phyloP scores from a whole-genome alignment of 176 grass and related monocot species.

The Oryza glumipatula region DNA sequence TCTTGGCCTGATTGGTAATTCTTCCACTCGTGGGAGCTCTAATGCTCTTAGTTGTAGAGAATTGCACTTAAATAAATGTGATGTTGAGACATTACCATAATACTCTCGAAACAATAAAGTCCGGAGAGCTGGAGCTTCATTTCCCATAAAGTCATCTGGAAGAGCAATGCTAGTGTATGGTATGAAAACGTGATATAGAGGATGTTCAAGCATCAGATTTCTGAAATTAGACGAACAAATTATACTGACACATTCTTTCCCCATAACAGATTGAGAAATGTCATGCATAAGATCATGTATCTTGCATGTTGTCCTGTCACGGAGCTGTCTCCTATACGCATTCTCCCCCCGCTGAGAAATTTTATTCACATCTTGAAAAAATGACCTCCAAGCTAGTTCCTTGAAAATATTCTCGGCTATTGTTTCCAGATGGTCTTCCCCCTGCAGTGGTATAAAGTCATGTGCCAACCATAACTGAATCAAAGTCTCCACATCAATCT shows the following conservation, averaged over 20 bases:
- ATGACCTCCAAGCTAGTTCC: conserved; percentile 19
- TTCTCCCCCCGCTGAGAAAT: background rate
- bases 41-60: background rate
- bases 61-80: background rate
- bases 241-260: conserved; percentile 5
- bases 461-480: conserved; percentile 35
- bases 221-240: background rate
- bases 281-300: conserved; percentile 47
- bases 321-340: accelerated
- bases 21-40: accelerated
- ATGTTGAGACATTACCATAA: accelerated
- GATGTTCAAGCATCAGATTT: background rate
- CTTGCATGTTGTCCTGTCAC: background rate
- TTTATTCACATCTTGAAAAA: conserved; percentile 21
- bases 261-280: background rate
- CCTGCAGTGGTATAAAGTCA: background rate
- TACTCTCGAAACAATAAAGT: background rate
- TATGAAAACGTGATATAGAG: background rate
- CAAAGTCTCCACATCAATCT: background rate
- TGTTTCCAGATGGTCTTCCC: background rate
- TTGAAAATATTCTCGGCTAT: background rate
- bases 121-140: background rate
- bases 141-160: background rate
- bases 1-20: background rate
- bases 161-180: accelerated